Evolutionary conservation across 1,139 yeast species (phyloP).

Genomic region (Sugiyamaella paludigena): DNA sequence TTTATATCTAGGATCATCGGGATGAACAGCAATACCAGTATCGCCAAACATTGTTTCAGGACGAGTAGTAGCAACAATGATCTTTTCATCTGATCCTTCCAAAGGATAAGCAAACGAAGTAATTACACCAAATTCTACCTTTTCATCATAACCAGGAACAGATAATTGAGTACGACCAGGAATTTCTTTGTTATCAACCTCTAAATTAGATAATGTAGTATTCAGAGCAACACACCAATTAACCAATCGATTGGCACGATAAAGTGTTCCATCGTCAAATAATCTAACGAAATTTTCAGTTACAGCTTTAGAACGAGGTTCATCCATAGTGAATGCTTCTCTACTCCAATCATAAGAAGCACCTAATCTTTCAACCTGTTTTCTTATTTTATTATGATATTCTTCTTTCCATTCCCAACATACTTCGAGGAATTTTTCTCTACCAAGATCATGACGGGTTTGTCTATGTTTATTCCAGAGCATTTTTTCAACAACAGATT

Average conservation of each 20-base stretch:
- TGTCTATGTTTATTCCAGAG: constrained; percentile 83
- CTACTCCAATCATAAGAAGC: constrained; percentile 96
- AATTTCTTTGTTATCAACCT: constrained; percentile 89
- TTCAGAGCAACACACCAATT: constrained; percentile 96
- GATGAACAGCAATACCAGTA: constrained; percentile 96
- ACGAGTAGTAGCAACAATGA: constrained; percentile 96
- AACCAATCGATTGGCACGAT: constrained; percentile 89
- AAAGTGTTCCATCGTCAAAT: constrained; percentile 93
- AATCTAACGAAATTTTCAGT: constrained; percentile 86
- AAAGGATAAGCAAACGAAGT: constrained; percentile 92
- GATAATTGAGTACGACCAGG: constrained; percentile 75
- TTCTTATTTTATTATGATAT: constrained; percentile 80
- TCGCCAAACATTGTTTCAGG: constrained; percentile 98
- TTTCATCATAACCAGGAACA: constrained; percentile 88
- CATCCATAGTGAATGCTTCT: constrained; percentile 91
- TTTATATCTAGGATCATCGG: constrained; percentile 85
- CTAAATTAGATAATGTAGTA: constrained; percentile 94
- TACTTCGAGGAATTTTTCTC: constrained; percentile 81
- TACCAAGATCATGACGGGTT: constrained; percentile 93
- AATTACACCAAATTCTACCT: constrained; percentile 92
- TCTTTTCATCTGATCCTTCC: constrained; percentile 80
- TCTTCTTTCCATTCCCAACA: constrained; percentile 99
- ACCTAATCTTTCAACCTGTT: constrained; percentile 83
- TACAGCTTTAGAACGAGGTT: constrained; percentile 74
- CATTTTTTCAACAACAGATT: constrained; percentile 96